Evolutionary conservation across 2,329 filamentous ascomycete genomes (phyloP).

Genomic region (Aspergillus sp.): DNA sequence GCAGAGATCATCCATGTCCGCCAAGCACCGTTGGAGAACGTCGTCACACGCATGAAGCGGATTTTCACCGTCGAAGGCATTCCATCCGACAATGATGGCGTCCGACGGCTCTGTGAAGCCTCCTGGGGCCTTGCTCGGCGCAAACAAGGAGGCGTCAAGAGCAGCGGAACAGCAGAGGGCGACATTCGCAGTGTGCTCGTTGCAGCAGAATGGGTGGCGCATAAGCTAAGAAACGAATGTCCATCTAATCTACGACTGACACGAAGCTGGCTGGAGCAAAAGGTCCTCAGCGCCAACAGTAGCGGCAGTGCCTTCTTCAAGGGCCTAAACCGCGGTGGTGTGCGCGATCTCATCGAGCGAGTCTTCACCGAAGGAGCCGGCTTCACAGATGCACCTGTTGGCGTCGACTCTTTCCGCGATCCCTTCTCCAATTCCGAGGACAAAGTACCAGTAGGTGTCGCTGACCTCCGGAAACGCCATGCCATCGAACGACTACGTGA

Average conservation of each 20-base stretch:
- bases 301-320: constrained; percentile 57
- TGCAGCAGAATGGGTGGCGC: constrained; percentile 66
- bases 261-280: constrained; percentile 62
- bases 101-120: constrained; percentile 69
- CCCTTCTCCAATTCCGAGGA: constrained; percentile 30
- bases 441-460: constrained; percentile 54
- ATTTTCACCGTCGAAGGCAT: constrained; percentile 91
- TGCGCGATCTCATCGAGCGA: constrained; percentile 66
- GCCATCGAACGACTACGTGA: constrained; percentile 62
- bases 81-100: constrained; percentile 83
- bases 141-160: constrained; percentile 53
- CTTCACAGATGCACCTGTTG: constrained; percentile 51
- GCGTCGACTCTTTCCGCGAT: constrained; percentile 41
- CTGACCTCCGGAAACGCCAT: constrained; percentile 60
- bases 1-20: constrained; percentile 92
- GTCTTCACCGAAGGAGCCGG: constrained; percentile 67
- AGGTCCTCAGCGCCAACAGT: constrained; percentile 56
- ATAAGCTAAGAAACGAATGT: constrained; percentile 55
- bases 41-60: constrained; percentile 75
- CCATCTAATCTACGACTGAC: constrained; percentile 51
- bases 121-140: constrained; percentile 65
- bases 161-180: constrained; percentile 49
- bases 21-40: constrained; percentile 82
- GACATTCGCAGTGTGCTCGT: constrained; percentile 68
- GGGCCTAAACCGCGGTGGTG: constrained; percentile 63